Evolutionary conservation across 306 rosid species (phyloP), one percentile per base, ranked within the genome.

Genomic region (Comarum palustre): DNA sequence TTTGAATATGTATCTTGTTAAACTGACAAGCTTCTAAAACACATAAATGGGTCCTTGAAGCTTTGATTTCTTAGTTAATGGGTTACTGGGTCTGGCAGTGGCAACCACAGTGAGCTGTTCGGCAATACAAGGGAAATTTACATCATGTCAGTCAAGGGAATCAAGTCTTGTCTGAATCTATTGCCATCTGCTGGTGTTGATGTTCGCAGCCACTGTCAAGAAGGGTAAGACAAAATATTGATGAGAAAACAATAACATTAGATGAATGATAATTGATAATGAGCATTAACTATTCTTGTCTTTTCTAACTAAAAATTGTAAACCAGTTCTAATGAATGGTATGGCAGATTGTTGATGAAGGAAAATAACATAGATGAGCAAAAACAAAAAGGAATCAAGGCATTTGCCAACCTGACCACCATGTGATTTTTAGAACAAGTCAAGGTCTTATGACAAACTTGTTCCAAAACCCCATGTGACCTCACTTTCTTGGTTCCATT

Each of bases 111-210:
- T 90, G 63, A 90, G 86, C 76, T 90, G 89, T 76, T 90, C 88
- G 91, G 82, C 69, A 85, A 87, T 78, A 83, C 88, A 43, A 0
- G 87, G 86, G 11, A 84, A 87, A 0, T 85, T 86, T 87, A 87
- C 82, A 85, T 85, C 55, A 85, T 82, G 22, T 87, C 88, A 0
- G 82, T 85, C 47, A 86, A 83, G 75, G 87, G 87, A 5, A 86
- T 84, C 66, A 88, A 86, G 83, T 87, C 87, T 54, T 84, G 88
- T 42, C 42, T 86, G 38, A 86, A 88, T 81, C 65, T 88, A 41
- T 60, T 90, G 83, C 90, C 87, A 7, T 87, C 87, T 13, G 92
- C 96, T 27, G 84, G 86, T 58, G 86, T 90, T 66, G 90, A 90
- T 84, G 90, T 86, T 90, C 8, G 82, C 78, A 85, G 96, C 84